Conservation (phyloP, 1,284 basidiomycete genomes). For the Cutaneotrichosporon cyanovorans region DNA sequence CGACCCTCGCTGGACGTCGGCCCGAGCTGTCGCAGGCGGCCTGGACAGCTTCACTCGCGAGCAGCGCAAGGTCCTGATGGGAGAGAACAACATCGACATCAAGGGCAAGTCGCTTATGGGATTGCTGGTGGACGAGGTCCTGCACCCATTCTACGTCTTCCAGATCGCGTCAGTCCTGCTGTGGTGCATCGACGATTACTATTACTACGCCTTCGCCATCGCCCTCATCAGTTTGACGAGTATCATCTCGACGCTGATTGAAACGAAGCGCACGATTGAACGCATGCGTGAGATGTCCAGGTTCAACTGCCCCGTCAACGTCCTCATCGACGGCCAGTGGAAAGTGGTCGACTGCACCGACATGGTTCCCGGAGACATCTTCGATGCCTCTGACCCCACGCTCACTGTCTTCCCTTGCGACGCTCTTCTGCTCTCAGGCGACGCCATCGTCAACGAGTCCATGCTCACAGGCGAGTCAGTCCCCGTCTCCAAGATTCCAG, state of each 20-base stretch:
- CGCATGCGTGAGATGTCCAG: slow-evolving; percentile 96
- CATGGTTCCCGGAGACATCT: slow-evolving; percentile 86
- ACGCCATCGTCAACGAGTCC: slow-evolving; percentile 67
- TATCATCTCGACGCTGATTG: slow-evolving; percentile 78
- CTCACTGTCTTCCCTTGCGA: slow-evolving; percentile 78
- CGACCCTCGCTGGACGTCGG: slow-evolving; percentile 67
- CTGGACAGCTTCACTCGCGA: slow-evolving; percentile 53
- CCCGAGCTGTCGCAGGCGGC: slow-evolving; percentile 59
- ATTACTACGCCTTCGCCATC: slow-evolving; percentile 97
- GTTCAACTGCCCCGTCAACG: slow-evolving; percentile 72
- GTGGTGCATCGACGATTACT: slow-evolving; percentile 93
- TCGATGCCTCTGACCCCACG: slow-evolving; percentile 73
- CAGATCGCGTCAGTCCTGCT: slow-evolving; percentile 92
- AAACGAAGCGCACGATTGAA: slow-evolving; percentile 88
- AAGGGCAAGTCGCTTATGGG: slow-evolving; percentile 74
- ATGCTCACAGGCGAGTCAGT: slow-evolving; percentile 74
- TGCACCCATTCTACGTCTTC: slow-evolving; percentile 96
- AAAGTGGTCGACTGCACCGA: slow-evolving; percentile 63
- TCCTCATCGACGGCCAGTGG: slow-evolving; percentile 70
- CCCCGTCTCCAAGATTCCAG: slow-evolving; percentile 56
- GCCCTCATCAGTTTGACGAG: slow-evolving; percentile 82
- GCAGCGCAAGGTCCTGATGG: slow-evolving; percentile 72
- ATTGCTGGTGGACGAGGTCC: slow-evolving; percentile 83
- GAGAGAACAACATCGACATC: slow-evolving; percentile 83
- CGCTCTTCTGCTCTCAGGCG: slow-evolving; percentile 55